Percentiles rank a stretch among this genome's conserved stretches.
phyloP scores from a whole-genome alignment of 306 rosid genomes.

The Arachis hypogaea region DNA sequence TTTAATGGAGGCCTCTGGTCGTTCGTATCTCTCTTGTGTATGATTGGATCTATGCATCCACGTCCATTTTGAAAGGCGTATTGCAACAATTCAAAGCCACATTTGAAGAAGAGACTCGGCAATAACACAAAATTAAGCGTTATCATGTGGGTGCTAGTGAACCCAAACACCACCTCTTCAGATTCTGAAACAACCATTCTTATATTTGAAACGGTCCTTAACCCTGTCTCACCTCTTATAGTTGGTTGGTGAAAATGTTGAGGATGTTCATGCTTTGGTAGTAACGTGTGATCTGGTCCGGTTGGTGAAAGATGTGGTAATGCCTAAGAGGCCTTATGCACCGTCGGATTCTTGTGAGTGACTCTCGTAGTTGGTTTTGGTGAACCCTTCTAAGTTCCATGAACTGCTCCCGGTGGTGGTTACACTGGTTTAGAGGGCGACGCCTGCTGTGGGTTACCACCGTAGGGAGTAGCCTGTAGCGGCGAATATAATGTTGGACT shows the following conservation, averaged over 20 bases:
- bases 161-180: slow-evolving; percentile 11
- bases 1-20: neutral
- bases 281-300: slow-evolving; percentile 31
- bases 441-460: neutral
- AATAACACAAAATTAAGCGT: neutral
- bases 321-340: slow-evolving; percentile 38
- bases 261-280: slow-evolving; percentile 39
- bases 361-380: slow-evolving; percentile 36
- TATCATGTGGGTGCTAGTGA: neutral
- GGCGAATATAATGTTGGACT: slow-evolving; percentile 32
- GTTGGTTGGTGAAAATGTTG: slow-evolving; percentile 37
- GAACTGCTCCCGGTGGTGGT: slow-evolving; percentile 6
- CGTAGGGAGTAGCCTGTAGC: slow-evolving; percentile 38
- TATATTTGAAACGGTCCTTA: neutral
- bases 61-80: neutral
- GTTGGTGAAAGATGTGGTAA: slow-evolving; percentile 33
- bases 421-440: neutral
- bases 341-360: slow-evolving; percentile 33
- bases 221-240: neutral
- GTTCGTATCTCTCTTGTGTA: neutral
- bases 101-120: neutral
- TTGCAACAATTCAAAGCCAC: neutral
- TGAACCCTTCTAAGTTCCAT: slow-evolving; percentile 37
- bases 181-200: neutral
- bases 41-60: neutral